Conservation (phyloP, 371 early-diverging fungal species). For the Mortierella sp. region DNA sequence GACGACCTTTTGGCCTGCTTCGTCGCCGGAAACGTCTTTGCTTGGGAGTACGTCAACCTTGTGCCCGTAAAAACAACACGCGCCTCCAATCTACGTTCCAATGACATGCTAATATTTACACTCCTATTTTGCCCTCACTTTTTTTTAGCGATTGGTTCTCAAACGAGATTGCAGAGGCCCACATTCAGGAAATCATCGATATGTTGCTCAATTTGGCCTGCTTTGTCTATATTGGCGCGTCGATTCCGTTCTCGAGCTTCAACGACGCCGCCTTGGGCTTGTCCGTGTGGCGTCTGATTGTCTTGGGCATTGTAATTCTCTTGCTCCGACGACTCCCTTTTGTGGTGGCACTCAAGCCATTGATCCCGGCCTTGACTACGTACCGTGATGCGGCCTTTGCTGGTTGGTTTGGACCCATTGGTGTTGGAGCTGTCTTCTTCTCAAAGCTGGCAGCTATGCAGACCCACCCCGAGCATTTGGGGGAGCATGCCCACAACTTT, state of each 20-base stretch:
- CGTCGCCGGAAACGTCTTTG: slow-evolving; percentile 89
- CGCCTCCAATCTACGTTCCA: not conserved
- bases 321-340: slow-evolving; percentile 88
- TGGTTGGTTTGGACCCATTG: slow-evolving; percentile 98
- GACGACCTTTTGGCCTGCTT: slow-evolving; percentile 95
- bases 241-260: slow-evolving; percentile 86
- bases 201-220: slow-evolving; percentile 89
- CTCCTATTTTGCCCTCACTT: not conserved
- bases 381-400: slow-evolving; percentile 91
- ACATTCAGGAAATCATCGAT: slow-evolving; percentile 94
- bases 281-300: slow-evolving; percentile 78
- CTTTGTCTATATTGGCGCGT: slow-evolving; percentile 94
- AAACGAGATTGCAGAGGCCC: slow-evolving; percentile 86
- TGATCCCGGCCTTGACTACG: slow-evolving; percentile 81
- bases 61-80: slow-evolving; percentile 60
- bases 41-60: slow-evolving; percentile 85
- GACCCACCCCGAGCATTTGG: slow-evolving; percentile 52
- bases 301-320: slow-evolving; percentile 80
- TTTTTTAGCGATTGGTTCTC: slow-evolving; percentile 83
- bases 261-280: slow-evolving; percentile 64
- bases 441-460: slow-evolving; percentile 71
- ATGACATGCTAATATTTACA: not conserved
- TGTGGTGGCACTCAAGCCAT: slow-evolving; percentile 72
- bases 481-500: slow-evolving; percentile 38
- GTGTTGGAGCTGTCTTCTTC: slow-evolving; percentile 91